Evolutionary conservation across 352 stramenopile species (phyloP).

Genomic region (Pythium dissotocum): DNA sequence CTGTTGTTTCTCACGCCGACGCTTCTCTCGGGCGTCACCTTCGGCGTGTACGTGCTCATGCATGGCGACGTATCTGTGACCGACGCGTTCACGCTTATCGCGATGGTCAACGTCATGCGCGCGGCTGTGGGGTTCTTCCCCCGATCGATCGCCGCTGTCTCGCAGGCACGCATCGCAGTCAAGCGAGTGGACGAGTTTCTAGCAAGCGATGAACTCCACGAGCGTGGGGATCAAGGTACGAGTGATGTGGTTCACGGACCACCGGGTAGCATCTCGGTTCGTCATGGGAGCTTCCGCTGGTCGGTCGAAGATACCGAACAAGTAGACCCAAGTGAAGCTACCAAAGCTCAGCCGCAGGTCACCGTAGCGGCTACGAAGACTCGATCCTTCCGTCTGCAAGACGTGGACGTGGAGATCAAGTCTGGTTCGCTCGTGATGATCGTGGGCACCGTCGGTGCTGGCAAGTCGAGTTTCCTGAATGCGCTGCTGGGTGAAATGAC

Average conservation of each 20-base stretch:
- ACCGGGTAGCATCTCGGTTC: not conserved
- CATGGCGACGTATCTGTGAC: slow-evolving; percentile 43
- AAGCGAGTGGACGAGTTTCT: slow-evolving; percentile 31
- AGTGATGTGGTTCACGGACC: not conserved
- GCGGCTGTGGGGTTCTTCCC: slow-evolving; percentile 37
- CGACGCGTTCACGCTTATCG: slow-evolving; percentile 58
- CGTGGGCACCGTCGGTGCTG: slow-evolving; percentile 42
- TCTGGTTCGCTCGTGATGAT: slow-evolving; percentile 55
- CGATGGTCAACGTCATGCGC: slow-evolving; percentile 61
- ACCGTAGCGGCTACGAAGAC: not conserved
- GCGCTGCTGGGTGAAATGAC: slow-evolving; percentile 47
- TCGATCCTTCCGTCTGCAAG: slow-evolving; percentile 29
- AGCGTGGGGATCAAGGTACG: slow-evolving; percentile 17
- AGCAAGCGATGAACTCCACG: slow-evolving; percentile 38
- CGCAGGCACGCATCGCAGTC: slow-evolving; percentile 29
- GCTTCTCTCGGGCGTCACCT: slow-evolving; percentile 40
- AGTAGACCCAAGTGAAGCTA: not conserved
- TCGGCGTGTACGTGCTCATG: slow-evolving; percentile 44
- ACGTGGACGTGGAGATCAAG: slow-evolving; percentile 58
- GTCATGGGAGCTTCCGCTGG: not conserved
- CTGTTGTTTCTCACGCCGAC: slow-evolving; percentile 55
- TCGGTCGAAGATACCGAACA: not conserved
- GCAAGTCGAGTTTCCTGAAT: slow-evolving; percentile 47
- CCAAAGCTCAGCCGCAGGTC: not conserved
- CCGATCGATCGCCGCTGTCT: slow-evolving; percentile 29